Evolutionary conservation across 2,329 filamentous ascomycete genomes (phyloP).

Genomic region (Pezicula neosporulosa): DNA sequence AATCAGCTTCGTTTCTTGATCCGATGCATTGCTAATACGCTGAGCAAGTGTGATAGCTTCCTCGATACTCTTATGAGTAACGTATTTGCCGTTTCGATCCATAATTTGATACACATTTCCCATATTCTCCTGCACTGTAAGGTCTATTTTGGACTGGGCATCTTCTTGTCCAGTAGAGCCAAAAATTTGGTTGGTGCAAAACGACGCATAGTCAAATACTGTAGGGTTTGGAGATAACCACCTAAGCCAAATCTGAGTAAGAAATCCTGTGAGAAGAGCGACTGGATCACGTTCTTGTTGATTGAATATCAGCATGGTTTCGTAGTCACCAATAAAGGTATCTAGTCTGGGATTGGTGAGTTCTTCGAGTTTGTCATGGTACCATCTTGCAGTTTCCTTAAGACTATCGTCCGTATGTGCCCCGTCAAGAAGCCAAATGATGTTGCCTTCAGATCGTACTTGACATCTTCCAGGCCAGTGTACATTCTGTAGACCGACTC

Average conservation of each 20-base stretch:
- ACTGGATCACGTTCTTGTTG: conserved; percentile 81
- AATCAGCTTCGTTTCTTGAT: conserved; percentile 42
- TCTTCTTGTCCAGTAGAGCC: conserved; percentile 20
- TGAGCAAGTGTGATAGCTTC: conserved; percentile 53
- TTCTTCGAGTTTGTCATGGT: conserved; percentile 43
- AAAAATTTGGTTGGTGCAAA: conserved; percentile 73
- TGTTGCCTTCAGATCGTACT: conserved; percentile 47
- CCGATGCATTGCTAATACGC: conserved; percentile 43
- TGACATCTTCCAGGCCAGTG: conserved; percentile 78
- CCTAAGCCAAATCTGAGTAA: conserved; percentile 31
- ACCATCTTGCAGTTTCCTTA: conserved; percentile 77
- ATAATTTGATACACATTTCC: conserved; percentile 57
- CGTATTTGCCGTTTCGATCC: conserved; percentile 41
- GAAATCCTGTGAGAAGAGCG: conserved; percentile 59
- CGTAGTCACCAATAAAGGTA: neutral
- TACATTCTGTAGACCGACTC: conserved; percentile 68
- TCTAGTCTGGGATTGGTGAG: conserved; percentile 13
- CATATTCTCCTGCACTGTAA: conserved; percentile 66
- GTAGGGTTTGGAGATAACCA: neutral
- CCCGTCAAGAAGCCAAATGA: conserved; percentile 89
- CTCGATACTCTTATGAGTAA: conserved; percentile 64
- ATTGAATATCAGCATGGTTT: conserved; percentile 73
- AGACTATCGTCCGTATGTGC: conserved; percentile 92
- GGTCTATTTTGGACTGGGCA: conserved; percentile 35
- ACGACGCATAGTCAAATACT: conserved; percentile 70